Percentiles rank a stretch among this genome's conserved stretches.
phyloP scores from a whole-genome alignment of 2,329 filamentous ascomycete species.

The Phialocephala sp. region DNA sequence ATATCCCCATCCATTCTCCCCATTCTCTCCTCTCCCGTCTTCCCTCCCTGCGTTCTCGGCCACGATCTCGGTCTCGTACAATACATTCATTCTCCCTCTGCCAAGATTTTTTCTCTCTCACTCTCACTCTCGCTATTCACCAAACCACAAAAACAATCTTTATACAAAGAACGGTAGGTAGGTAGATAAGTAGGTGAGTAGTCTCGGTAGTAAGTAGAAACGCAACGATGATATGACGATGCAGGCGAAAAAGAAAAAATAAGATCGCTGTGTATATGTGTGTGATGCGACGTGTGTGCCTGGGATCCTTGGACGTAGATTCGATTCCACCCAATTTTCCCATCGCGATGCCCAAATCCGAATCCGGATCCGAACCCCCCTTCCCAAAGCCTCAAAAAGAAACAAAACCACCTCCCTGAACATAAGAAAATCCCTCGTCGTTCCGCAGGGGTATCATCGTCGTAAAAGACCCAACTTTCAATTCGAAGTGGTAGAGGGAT shows the following conservation, averaged over 20 bases:
- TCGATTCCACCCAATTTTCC: background rate
- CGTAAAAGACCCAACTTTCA: background rate
- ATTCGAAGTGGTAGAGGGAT: background rate
- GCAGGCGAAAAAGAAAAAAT: background rate
- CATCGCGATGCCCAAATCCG: background rate
- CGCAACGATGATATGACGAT: constrained; percentile 1
- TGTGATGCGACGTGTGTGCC: background rate
- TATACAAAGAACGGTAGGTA: constrained; percentile 10
- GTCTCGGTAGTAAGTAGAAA: background rate
- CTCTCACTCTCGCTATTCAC: background rate
- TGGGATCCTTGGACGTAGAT: background rate
- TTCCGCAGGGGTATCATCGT: background rate
- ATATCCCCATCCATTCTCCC: background rate
- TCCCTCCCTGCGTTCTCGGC: no score
- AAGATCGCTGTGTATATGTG: constrained; percentile 1
- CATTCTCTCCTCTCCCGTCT: background rate
- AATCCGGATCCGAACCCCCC: no score
- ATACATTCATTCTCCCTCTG: background rate
- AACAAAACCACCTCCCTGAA: background rate
- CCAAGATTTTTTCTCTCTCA: background rate
- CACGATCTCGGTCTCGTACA: no score
- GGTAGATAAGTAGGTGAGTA: no score
- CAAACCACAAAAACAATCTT: constrained; percentile 1
- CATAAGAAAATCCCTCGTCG: background rate
- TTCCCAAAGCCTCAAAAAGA: background rate